Base-by-base conservation (phyloP, 306 rosid species). In the Acacia melanoxylon region DNA sequence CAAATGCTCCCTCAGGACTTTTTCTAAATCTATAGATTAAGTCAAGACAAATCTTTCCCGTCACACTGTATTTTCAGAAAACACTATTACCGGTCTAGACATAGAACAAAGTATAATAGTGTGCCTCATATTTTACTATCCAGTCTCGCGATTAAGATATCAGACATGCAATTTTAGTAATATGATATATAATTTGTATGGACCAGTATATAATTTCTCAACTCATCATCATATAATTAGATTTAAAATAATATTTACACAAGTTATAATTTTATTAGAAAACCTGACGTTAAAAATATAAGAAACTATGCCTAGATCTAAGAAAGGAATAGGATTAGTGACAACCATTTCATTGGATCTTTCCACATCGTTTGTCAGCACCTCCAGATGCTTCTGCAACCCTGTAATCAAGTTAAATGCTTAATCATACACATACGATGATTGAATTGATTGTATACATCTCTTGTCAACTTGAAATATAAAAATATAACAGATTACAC, bases 291-390 rank as follows among this genome's bases (percentile, higher is more conserved):
- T 27, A 27, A 62, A 62, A 5, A 27, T 5, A 27, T 11, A 62
- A 62, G 40, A 62, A 62, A 14, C 68, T 62, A 27, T 27, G 40
- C 68, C 40, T 62, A 62, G 17, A 62, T 27, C 35, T 12, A 63
- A 63, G 11, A 74, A 12, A 52, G 67, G 78, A 56, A 56, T n/a
- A 56, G 62, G 86, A 86, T 83, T 48, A 81, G 83, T 37, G 29
- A 40, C 49, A 74, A 95, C 99, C 99, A 87, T 88, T 93, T 95
- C 98, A 74, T 88, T 88, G 78, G 98, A 95, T 91, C 99, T 89
- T 78, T 93, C 99, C 58, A 89, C 98, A 45, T 95, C 99, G 90
- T 95, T 91, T 58, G 97, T 81, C 83, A 93, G 84, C 80, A 93
- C 97, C 35, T 89, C 98, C 96, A 91, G 89, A 79, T 87, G 94